Base-by-base conservation (phyloP, 1,284 basidiomycete species). In the Heterobasidion parviporum region DNA sequence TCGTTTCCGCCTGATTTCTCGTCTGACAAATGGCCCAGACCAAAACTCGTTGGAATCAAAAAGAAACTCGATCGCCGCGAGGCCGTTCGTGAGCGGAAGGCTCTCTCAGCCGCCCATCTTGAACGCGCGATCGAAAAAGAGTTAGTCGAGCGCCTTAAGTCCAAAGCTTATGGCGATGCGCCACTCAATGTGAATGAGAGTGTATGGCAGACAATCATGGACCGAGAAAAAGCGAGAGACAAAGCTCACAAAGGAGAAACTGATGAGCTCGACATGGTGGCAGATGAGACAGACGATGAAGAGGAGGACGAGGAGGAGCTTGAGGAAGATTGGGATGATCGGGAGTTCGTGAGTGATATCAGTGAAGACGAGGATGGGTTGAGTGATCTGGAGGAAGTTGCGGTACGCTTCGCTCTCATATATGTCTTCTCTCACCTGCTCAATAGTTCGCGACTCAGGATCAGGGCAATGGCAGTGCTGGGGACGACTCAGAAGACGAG, bases 141-240 rank as follows among this genome's bases (percentile, higher is more conserved):
- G 70, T 82, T 99, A 32, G 84, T 99, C 52, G 93, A 96, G 61
- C 88, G 97, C 38, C 80, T 99, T 34, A 96, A 97, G 74, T 89
- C 87, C 52, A 98, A 98, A 70, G 94, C 95, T 9, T 99, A 99
- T 68, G 96, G 97, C 51, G 97, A 99, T 66, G 91, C 92, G 34
- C 97, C 96, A 18, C 79, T 99, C 44, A 99, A 99, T 71, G 95
- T 99, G 60, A 99, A 99, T 72, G 97, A 99, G 73, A 87, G 82
- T 47, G 94, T 99, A 5, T 99, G 97, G 97, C 83, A 87, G 62
- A 85, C 89, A 6, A 87, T 98, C 46, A 74, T 98, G 52, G 92
- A 96, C 54, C 77, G 79, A 62, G 77, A 75, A 61, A 74, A 75
- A 64, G 67, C 67, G 56, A 77, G 74, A 59, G 70, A 74, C 53